Base-by-base conservation (phyloP, 225 moss, liverwort and hornwort species). In the Sphagnum tenellum region DNA sequence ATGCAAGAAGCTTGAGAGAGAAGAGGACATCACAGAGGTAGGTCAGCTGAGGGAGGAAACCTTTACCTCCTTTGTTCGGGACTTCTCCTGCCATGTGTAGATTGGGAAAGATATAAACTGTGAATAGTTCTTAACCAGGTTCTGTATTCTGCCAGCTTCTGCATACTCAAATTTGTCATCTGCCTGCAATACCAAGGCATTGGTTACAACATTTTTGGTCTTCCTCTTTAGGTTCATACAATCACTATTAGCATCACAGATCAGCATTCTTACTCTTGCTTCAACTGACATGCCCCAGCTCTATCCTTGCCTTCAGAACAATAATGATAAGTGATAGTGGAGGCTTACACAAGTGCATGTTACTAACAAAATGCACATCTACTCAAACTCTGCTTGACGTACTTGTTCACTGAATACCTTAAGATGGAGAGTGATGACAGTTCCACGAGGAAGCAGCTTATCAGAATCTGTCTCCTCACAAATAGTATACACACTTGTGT, bases 41-140 rank as follows among this genome's bases (percentile, higher is more conserved):
- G 29, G 29, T 0, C 0, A 29, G 29, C 29, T 29, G 29, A 29
- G 29, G 29, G 29, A 29, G 29, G 29, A 29, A 29, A 29, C 29
- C 29, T 0, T 0, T 76, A 85, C 85, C 86, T 82, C 58, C 44
- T 69, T 67, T 70, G 53, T 66, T 48, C 46, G 62, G 50, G 74
- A 73, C 82, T 80, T 82, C 72, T 88, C 88, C 65, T 79, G 73
- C 85, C 85, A 88, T 56, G 67, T 76, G 63, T 82, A 78, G 51
- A 88, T 88, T 59, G 88, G 88, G 66, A 88, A 88, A 61, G 88
- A 78, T 66, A 88, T 82, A 52, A 88, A 88, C 58, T 88, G 88
- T 14, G 88, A 88, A 60, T 88, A 88, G 70, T 82, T 88, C 68
- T 85, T 82, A 57, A 88, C 79, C 66, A 88, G 53, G 57, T 73